Evolutionary conservation across 371 early-diverging fungal genomes (phyloP), one percentile per base, ranked within the genome.

Genomic region (Mortierella sp.): DNA sequence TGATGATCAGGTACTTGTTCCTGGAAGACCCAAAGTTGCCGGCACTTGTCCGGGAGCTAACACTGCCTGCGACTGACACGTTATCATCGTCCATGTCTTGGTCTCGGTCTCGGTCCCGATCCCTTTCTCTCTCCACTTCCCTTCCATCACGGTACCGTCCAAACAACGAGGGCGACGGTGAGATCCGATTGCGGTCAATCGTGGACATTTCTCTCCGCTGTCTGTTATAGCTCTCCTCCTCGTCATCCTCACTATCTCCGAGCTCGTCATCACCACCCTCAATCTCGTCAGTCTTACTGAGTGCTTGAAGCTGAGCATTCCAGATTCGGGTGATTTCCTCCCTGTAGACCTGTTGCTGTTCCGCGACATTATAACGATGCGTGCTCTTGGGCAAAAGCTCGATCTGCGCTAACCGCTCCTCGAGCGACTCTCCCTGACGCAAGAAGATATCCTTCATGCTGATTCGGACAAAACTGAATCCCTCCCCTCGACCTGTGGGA

Each of bases 401-500:
- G 42, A 93, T 90, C 78, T 94, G 93, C 19, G 92, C 90, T 79
- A 92, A 79, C 72, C 92, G 89, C 58, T 93, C 93, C 73, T 93
- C 92, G 37, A 93, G 88, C 46, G 90, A 90, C 78, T 95, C 96
- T 31, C 95, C 95, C 14, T 94, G 92, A 30, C 94, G 87, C 78
- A 96, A 85, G 65, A 97, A 97, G 60, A 97, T 95, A 65, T 97
- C 97, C 82, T 99, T 99, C 95, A 97, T 95, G 7, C 94, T 94
- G 24, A 95, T 93, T 56, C 97, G 91, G 64, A 99, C 93, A 80
- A 98, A 99, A 83, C 97, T 97, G 79, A 99, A 99, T 15, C 98
- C 99, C 81, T 99, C 99, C 30, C 98, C 99, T 27, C 94, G 85
- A 6, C 99, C 99, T 0, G 99, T 97, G 2, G 99, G 99, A 78